Evolutionary conservation across 805 yeast species (phyloP), one percentile per base, ranked within the genome.

Genomic region (Yamadazyma philogaea): DNA sequence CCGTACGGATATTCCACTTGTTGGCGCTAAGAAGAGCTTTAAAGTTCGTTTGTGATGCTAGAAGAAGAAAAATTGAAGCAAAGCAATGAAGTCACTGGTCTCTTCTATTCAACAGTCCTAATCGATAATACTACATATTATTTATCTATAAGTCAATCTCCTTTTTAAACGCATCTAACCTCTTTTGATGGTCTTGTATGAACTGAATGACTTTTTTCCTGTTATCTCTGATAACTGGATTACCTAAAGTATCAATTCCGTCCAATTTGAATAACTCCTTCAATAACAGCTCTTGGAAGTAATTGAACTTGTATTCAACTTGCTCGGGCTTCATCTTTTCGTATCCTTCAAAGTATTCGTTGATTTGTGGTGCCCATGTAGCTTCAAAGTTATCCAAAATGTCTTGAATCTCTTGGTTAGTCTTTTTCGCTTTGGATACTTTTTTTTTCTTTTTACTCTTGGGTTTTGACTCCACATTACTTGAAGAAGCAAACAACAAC

Each of bases 191-290:
- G 30, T 61, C 66, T 61, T 85, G 93, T 39, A 85, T 75, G 36
- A 68, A 62, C 51, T 74, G 79, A 50, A 86, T 80, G 7, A 75
- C 73, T 39, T 68, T 71, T 55, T 79, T 84, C 50, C 95, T 72
- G 55, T 71, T 70, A 18, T 67, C 66, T 49, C 86, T 77, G 49
- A 85, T 64, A 1, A 67, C 63, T 1, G 64, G 75, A 53, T 72
- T 75, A 37, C 76, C 76, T 7, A 64, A 70, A 21, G 70, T 70
- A 46, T 82, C 84, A 27, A 86, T 68, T 2, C 77, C 81, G 53
- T 86, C 95, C 42, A 86, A 65, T 47, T 73, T 77, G 71, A 85
- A 72, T 50, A 84, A 60, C 48, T 82, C 71, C 56, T 84, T 83
- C 58, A 85, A 66, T 33, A 85, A 62, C 72, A 75, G 75, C 59